Conservation (phyloP, 257 asterid genomes). For the Cinchona pubescens region DNA sequence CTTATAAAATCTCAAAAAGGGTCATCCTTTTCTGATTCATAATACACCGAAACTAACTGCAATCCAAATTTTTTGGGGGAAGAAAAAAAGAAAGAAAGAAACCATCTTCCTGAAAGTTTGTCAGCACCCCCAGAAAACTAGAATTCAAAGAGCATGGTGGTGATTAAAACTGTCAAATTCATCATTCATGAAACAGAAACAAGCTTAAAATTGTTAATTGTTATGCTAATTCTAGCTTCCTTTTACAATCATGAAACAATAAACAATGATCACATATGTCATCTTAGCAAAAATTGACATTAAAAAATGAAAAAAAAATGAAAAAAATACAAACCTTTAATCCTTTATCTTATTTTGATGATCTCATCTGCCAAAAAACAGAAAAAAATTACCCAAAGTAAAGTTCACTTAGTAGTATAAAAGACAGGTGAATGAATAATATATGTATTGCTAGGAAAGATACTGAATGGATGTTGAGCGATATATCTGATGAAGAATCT, state of each 20-base stretch:
- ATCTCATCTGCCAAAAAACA: constrained; percentile 30
- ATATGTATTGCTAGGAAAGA: neutral
- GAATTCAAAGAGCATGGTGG: neutral
- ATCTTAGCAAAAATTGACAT: neutral
- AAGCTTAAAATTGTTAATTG: neutral
- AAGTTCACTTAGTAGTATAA: neutral
- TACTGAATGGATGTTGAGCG: constrained; percentile 29
- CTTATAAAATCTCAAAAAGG: neutral
- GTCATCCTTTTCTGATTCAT: neutral
- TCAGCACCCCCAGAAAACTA: neutral
- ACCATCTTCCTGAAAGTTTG: neutral
- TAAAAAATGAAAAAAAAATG: neutral
- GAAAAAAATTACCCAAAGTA: neutral
- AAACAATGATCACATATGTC: neutral
- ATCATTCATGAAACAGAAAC: neutral
- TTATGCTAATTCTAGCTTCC: neutral
- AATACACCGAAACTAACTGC: neutral
- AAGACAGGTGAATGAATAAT: neutral
- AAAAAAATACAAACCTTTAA: neutral
- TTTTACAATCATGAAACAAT: neutral
- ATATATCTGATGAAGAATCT: constrained; percentile 32
- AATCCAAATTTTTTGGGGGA: too few relatives aligned
- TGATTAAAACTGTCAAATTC: neutral
- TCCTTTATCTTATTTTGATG: constrained; percentile 33
- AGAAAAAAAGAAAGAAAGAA: neutral